Conservation (phyloP, 257 asterid genomes). For the Apocynum venetum region DNA sequence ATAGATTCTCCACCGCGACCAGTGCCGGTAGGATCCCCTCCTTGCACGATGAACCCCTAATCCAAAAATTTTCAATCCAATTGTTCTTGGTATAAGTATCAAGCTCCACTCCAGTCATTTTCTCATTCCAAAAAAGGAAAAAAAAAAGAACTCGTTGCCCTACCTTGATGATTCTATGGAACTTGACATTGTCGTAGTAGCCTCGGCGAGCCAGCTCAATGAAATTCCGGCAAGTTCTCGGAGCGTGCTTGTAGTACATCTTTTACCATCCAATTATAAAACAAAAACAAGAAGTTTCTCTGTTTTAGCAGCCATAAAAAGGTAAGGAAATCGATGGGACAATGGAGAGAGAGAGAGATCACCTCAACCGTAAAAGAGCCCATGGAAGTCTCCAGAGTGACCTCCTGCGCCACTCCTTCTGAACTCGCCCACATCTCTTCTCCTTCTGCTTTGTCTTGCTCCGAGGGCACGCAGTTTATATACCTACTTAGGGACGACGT, state of each 20-base stretch:
- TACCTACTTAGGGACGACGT: not conserved
- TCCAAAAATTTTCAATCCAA: conserved; percentile 1
- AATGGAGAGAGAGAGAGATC: not conserved
- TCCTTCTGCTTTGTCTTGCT: not conserved
- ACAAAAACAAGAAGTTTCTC: not conserved
- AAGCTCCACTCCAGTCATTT: not conserved
- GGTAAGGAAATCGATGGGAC: not conserved
- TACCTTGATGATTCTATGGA: conserved; percentile 93
- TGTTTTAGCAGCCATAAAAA: too few species aligned
- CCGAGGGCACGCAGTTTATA: not conserved
- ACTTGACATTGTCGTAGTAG: conserved; percentile 77
- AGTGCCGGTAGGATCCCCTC: conserved; percentile 98
- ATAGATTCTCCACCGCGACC: conserved; percentile 98
- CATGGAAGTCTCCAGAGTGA: conserved; percentile 93
- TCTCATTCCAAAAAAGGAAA: conserved; percentile 1
- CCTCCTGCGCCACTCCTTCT: conserved; percentile 90
- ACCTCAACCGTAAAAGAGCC: conserved; percentile 79
- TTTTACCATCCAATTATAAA: not conserved
- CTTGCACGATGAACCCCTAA: conserved; percentile 90
- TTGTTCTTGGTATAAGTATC: not conserved
- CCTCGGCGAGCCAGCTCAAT: conserved; percentile 89
- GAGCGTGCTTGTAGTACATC: conserved; percentile 96
- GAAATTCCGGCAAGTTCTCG: conserved; percentile 91
- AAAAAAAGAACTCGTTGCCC: not conserved
- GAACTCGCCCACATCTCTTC: conserved; percentile 38